These are phyloP conservation scores for Tulasnella sp. DNA, from an alignment of 768 basidiomycete genomes.

Conservation along the genomic window DNA sequence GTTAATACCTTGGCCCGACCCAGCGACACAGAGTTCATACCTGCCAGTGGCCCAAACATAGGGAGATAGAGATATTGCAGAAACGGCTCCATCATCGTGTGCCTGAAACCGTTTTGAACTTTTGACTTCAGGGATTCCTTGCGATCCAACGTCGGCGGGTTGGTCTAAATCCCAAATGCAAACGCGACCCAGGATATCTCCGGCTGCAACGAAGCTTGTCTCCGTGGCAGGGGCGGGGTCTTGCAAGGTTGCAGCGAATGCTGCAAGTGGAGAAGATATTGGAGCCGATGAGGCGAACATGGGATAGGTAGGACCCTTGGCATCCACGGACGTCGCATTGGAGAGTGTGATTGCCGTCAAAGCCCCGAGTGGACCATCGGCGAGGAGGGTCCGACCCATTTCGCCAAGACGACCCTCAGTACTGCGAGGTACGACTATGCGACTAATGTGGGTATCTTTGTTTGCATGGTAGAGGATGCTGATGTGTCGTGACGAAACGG, in stretches of 20 bases:
- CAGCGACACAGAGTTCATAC: neutral
- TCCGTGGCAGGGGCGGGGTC: constrained; percentile 30
- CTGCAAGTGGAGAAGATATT: constrained; percentile 9
- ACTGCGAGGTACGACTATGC: constrained; percentile 28
- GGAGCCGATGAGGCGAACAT: neutral
- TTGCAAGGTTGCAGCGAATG: neutral
- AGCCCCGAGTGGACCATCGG: constrained; percentile 44
- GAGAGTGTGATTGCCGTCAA: constrained; percentile 45
- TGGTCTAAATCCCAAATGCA: constrained; percentile 21
- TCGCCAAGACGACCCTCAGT: constrained; percentile 23
- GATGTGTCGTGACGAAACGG: neutral
- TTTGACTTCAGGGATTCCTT: neutral
- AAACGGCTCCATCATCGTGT: constrained; percentile 55
- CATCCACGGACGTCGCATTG: constrained; percentile 32
- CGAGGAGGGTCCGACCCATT: constrained; percentile 40
- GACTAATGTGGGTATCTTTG: constrained; percentile 46
- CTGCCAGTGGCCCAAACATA: constrained; percentile 53
- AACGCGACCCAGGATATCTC: constrained; percentile 36
- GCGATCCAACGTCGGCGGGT: neutral
- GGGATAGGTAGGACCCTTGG: neutral
- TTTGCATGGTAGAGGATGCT: constrained; percentile 47
- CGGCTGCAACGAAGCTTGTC: constrained; percentile 49
- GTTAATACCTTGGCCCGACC: neutral
- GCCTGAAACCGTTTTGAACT: constrained; percentile 48
- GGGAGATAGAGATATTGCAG: constrained; percentile 54